These are phyloP conservation scores for Millerozyma miso DNA, from an alignment of 805 yeast genomes.

Conservation along the genomic window DNA sequence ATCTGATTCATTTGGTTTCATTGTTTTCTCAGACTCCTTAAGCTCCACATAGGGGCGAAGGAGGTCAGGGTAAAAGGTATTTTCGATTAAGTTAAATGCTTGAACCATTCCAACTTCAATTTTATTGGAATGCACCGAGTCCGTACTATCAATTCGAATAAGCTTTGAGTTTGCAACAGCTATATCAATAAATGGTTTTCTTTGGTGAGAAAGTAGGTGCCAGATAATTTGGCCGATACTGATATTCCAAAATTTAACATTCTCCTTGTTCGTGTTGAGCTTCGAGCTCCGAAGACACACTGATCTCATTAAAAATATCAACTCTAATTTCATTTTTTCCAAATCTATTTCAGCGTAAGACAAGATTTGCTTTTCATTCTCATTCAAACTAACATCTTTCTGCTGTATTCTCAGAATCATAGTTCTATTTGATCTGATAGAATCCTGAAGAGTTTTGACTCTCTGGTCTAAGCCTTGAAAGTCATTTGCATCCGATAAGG, in stretches of 20 bases:
- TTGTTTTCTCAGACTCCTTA: constrained; percentile 11
- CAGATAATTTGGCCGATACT: constrained; percentile 64
- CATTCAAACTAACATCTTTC: constrained; percentile 20
- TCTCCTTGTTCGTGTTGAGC: constrained; percentile 13
- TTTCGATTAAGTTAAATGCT: constrained; percentile 58
- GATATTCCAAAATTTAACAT: constrained; percentile 21
- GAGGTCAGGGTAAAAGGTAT: constrained; percentile 66
- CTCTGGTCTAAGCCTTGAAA: constrained; percentile 30
- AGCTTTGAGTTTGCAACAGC: constrained; percentile 60
- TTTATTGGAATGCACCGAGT: constrained; percentile 63
- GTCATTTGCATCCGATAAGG: constrained; percentile 34
- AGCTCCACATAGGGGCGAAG: constrained; percentile 46
- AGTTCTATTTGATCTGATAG: constrained; percentile 25
- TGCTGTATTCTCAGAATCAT: constrained; percentile 39
- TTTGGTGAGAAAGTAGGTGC: constrained; percentile 59
- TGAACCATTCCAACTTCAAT: constrained; percentile 59
- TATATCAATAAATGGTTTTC: constrained; percentile 66
- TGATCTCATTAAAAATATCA: constrained; percentile 31
- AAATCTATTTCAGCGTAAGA: constrained; percentile 27
- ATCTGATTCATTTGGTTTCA: constrained; percentile 5
- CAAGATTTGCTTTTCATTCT: constrained; percentile 17
- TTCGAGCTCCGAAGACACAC: constrained; percentile 18
- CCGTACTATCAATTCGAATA: constrained; percentile 56
- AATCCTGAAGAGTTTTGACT: constrained; percentile 26
- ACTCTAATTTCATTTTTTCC: constrained; percentile 30